Evolutionary conservation across 139 green algal species (phyloP).

Genomic region (Coelastrella sp.): DNA sequence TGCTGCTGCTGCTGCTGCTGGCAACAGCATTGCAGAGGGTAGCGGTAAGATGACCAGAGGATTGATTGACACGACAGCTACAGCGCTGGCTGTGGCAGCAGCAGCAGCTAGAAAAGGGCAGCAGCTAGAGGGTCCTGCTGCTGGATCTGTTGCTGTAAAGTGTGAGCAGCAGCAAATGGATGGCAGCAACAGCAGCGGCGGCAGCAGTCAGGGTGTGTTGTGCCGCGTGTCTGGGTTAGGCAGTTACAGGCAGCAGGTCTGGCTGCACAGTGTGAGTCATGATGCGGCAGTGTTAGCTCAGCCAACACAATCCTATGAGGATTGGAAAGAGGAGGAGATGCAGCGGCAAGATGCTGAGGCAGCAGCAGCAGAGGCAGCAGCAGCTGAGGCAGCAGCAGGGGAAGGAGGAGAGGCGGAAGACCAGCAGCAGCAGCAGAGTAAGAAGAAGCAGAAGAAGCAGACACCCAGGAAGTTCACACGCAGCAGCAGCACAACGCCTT

Average conservation of each 20-base stretch:
- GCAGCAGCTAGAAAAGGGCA: background rate
- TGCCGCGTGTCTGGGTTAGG: slow-evolving; percentile 16
- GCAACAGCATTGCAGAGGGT: slow-evolving; percentile 16
- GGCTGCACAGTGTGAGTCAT: slow-evolving; percentile 10
- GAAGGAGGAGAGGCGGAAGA: background rate
- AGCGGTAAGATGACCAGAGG: background rate
- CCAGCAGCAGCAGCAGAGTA: slow-evolving; percentile 6
- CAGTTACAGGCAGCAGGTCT: slow-evolving; percentile 32
- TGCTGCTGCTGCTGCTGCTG: background rate
- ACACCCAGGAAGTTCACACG: background rate
- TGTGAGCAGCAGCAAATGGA: background rate
- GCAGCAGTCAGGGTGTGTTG: background rate
- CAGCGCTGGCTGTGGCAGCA: background rate
- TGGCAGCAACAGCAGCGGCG: background rate
- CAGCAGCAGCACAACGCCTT: background rate
- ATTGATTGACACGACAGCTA: background rate
- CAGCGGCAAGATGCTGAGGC: background rate
- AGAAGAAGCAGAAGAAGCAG: slow-evolving; percentile 6
- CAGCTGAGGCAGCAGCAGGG: background rate
- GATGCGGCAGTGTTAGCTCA: background rate
- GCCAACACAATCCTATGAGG: background rate
- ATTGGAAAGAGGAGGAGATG: slow-evolving; percentile 4
- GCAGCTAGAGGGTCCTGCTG: background rate
- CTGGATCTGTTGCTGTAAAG: background rate
- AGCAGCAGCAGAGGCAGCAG: background rate